A percentile compares a stretch with the other conserved stretches of the same genome.
phyloP scores from a whole-genome alignment of 2,329 filamentous ascomycete genomes.

The Xylariales sp. region DNA sequence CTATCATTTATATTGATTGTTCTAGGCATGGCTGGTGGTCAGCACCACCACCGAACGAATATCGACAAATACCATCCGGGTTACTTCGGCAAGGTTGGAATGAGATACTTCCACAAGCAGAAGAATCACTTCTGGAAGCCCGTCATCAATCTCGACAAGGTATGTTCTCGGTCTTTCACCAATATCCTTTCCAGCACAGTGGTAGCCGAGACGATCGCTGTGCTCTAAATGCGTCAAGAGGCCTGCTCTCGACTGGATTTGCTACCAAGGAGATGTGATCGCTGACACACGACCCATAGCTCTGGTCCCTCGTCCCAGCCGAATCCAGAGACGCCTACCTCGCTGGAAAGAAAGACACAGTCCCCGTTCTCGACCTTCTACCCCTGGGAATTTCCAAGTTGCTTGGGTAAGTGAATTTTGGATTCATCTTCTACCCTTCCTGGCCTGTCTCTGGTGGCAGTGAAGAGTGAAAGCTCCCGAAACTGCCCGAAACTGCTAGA shows the following conservation, averaged over 20 bases:
- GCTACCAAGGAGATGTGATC: too few species aligned
- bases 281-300: constrained; percentile 53
- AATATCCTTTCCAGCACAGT: neutral
- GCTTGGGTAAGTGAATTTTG: too few species aligned
- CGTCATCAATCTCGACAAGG: constrained; percentile 98
- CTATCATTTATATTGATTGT: neutral
- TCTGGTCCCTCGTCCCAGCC: constrained; percentile 89
- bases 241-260: too few species aligned
- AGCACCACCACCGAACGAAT: constrained; percentile 97
- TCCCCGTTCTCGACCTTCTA: constrained; percentile 96
- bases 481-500: too few species aligned
- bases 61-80: constrained; percentile 81
- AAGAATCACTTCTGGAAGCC: constrained; percentile 98
- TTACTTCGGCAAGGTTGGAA: constrained; percentile 98
- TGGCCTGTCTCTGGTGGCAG: too few species aligned
- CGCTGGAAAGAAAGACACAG: constrained; percentile 79
- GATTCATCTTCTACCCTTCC: too few species aligned
- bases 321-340: constrained; percentile 95
- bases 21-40: constrained; percentile 75
- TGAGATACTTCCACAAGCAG: constrained; percentile 95
- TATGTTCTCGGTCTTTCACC: constrained; percentile 34
- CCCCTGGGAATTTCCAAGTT: constrained; percentile 97
- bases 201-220: too few species aligned
- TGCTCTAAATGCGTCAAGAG: too few species aligned
- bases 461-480: too few species aligned